phyloP scores from a whole-genome alignment of 805 yeast species.

The Kodamaea sagamina region DNA sequence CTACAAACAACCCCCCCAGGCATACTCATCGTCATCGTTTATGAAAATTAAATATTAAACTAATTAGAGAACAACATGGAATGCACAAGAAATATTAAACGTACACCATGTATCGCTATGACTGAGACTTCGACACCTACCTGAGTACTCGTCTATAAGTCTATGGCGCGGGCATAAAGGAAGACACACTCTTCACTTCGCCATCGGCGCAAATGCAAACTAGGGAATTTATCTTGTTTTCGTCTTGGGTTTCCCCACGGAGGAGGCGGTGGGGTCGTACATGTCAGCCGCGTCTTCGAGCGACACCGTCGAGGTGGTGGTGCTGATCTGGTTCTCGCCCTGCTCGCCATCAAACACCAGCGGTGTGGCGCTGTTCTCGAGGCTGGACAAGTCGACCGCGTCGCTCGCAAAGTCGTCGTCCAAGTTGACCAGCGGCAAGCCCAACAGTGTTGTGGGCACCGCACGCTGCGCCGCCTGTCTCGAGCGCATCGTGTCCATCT shows the following conservation, averaged over 20 bases:
- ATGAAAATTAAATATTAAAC: too few relatives aligned
- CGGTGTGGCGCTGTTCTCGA: constrained; percentile 40
- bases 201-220: constrained; percentile 5
- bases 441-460: constrained; percentile 8
- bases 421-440: constrained; percentile 12
- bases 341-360: constrained; percentile 36
- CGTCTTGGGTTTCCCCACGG: constrained; percentile 3
- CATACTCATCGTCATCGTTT: too few relatives aligned
- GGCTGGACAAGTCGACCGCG: constrained; percentile 19
- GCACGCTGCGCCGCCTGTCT: constrained; percentile 31
- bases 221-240: background rate
- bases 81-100: too few relatives aligned
- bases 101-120: too few relatives aligned
- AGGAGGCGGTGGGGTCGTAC: background rate
- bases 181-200: constrained; percentile 5
- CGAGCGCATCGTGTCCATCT: constrained; percentile 29
- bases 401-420: constrained; percentile 19
- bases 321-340: constrained; percentile 29
- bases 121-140: background rate
- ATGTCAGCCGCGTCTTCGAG: constrained; percentile 29
- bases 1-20: too few relatives aligned
- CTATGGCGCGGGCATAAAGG: constrained; percentile 3
- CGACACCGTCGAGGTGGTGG: constrained; percentile 37
- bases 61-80: too few relatives aligned
- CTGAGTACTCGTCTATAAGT: background rate